phyloP scores from a whole-genome alignment of 2,329 filamentous ascomycete genomes.

The Penicillium sp. region DNA sequence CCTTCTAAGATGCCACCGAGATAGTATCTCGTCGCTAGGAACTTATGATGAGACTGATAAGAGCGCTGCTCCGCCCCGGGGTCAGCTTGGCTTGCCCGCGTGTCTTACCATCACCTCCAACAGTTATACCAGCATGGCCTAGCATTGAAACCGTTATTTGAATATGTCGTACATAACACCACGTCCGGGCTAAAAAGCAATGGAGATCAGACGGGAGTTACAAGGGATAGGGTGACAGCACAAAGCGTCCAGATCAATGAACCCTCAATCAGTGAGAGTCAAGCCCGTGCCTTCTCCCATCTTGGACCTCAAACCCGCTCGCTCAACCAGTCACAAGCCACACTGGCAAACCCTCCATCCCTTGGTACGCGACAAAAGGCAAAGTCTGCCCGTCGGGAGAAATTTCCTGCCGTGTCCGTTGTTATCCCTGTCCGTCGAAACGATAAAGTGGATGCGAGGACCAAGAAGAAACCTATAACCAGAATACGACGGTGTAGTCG shows the following conservation, averaged over 20 bases:
- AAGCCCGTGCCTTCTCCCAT: not conserved
- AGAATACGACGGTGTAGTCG: not conserved
- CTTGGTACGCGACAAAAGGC: not conserved
- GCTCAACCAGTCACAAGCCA: not conserved
- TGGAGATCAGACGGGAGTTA: not conserved
- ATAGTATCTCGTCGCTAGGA: not conserved
- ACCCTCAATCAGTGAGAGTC: not conserved
- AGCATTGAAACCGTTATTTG: not conserved
- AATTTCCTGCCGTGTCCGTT: conserved; percentile 3
- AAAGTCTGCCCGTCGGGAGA: not conserved
- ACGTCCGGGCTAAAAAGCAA: not conserved
- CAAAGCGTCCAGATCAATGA: not conserved
- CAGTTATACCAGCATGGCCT: not conserved
- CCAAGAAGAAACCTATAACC: not conserved
- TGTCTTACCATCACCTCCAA: not conserved
- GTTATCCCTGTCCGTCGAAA: not conserved
- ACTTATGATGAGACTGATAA: conserved; percentile 2
- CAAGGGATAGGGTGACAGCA: not conserved
- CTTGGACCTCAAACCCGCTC: not conserved
- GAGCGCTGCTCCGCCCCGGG: not conserved
- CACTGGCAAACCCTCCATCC: not conserved
- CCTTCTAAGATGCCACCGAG: not conserved
- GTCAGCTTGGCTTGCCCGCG: not conserved
- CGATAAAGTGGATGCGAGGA: not conserved
- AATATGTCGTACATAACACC: not conserved